These are phyloP conservation scores for Backusella morwellensis DNA, from an alignment of 192 early-diverging fungal genomes.

Conservation along the genomic window DNA sequence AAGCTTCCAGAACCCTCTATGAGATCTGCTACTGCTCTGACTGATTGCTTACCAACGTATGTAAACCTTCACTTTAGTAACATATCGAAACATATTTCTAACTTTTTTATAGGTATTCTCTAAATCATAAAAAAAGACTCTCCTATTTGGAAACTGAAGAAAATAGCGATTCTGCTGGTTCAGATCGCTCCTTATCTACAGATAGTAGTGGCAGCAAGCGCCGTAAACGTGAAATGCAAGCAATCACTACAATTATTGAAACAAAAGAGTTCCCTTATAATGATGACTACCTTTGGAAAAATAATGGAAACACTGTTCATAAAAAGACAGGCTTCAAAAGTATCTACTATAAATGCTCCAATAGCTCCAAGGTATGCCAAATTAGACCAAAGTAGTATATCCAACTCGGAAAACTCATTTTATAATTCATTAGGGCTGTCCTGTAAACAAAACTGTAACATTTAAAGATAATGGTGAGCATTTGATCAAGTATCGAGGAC, in stretches of 20 bases:
- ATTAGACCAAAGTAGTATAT: constrained; percentile 4
- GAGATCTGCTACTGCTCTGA: background rate
- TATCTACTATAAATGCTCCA: constrained; percentile 43
- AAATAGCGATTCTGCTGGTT: background rate
- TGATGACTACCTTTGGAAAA: constrained; percentile 41
- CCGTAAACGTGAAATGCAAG: constrained; percentile 58
- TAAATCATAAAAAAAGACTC: background rate
- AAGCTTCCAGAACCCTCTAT: constrained; percentile 2
- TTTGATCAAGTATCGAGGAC: constrained; percentile 54
- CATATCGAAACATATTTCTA: background rate
- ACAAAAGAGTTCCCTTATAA: constrained; percentile 37
- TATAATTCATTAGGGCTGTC: constrained; percentile 22
- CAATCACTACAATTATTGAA: constrained; percentile 57
- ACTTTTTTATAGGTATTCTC: background rate
- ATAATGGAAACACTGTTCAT: constrained; percentile 43
- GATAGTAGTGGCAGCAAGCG: constrained; percentile 31
- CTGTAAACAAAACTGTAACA: constrained; percentile 58
- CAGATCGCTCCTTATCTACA: background rate
- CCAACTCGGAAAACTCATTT: background rate
- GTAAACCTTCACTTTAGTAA: background rate
- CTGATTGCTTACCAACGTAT: background rate
- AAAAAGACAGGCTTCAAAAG: constrained; percentile 42
- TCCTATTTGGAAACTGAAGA: background rate
- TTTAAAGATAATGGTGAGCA: constrained; percentile 50
- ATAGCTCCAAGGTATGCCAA: constrained; percentile 38